Conservation (phyloP, 2,329 filamentous ascomycete species). For the Didymella sp. region DNA sequence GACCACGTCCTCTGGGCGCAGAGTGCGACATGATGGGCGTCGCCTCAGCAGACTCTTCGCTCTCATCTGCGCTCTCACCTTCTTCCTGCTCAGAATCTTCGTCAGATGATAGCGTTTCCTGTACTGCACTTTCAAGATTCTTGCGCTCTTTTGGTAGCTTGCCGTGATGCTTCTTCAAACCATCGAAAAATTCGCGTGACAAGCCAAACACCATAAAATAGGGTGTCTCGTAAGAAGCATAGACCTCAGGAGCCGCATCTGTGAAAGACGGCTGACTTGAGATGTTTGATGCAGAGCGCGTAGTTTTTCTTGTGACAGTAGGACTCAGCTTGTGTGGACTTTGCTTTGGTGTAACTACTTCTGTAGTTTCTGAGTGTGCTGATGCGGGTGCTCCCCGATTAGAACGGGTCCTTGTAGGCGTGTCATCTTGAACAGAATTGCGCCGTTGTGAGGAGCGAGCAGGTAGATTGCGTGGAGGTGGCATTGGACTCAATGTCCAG, state of each 20-base stretch:
- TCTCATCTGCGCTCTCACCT: slow-evolving; percentile 33
- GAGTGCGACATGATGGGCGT: slow-evolving; percentile 27
- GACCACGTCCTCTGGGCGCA: slow-evolving; percentile 32
- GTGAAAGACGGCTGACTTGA: slow-evolving; percentile 41
- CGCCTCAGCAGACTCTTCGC: slow-evolving; percentile 36
- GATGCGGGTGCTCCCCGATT: slow-evolving; percentile 40
- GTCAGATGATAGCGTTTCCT: slow-evolving; percentile 26
- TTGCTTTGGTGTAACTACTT: slow-evolving; percentile 34
- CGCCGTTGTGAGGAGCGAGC: slow-evolving; percentile 41
- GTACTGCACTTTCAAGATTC: slow-evolving; percentile 22
- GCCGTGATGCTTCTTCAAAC: slow-evolving; percentile 39
- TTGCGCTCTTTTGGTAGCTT: slow-evolving; percentile 38
- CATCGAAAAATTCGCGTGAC: slow-evolving; percentile 42
- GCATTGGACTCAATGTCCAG: slow-evolving; percentile 30
- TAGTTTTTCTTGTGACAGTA: slow-evolving; percentile 42
- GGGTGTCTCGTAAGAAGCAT: slow-evolving; percentile 42
- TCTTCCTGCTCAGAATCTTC: slow-evolving; percentile 29
- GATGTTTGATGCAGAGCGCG: slow-evolving; percentile 47
- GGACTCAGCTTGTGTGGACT: slow-evolving; percentile 38
- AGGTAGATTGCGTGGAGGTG: slow-evolving; percentile 34
- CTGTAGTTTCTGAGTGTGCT: slow-evolving; percentile 38
- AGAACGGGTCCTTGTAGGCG: slow-evolving; percentile 43
- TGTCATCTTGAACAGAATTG: slow-evolving; percentile 44
- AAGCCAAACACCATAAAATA: slow-evolving; percentile 47
- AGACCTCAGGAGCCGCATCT: slow-evolving; percentile 37